Base-by-base conservation (phyloP, 371 early-diverging fungal species). In the Phascolomyces articulosus region DNA sequence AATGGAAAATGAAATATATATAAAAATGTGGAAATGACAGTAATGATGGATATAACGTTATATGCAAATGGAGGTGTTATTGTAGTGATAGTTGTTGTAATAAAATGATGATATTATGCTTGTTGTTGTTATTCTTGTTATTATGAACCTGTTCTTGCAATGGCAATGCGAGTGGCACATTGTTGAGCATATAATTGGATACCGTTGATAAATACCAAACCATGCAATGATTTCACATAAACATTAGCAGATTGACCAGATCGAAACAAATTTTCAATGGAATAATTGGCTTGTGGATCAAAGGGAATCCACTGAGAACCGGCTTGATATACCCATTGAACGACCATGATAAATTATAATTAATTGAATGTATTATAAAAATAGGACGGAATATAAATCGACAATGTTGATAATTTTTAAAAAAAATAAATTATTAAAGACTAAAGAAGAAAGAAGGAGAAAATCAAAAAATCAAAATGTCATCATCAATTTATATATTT, bases 161-260 rank as follows among this genome's bases (percentile, higher is more conserved):
- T 69, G 20, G 62, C 55, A 26, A 69, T 64, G 16, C 65, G 57
- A 18, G 60, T 65, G 2, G 48, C 28, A 40, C 23, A 65, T 38
- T 65, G 64, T 29, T 67, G 64, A 10, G 66, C 65, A 28, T 64
- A 71, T 6, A 71, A 64, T 21, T 55, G 63, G 2, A 63, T 66
- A 11, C 67, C 71, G 31, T 71, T 71, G 11, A 71, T 62, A 20
- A 61, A 67, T 16, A 67, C 64, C 41, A 55, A 21, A 8, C 58
- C 67, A 4, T 65, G 67, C 44, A 71, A 63, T n/a, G 67, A 64
- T 6, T 58, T 63, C 23, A 71, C 65, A 55, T 71, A 71, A 11
- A 71, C 48, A 21, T 63, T 67, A 10, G 59, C 64, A 4, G 65
- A 63, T 23, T 51, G 20, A 31, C 63, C 64, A 8, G 21, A 40